A percentile compares a stretch with the other conserved stretches of the same genome.
Conservation (phyloP, 2,329 filamentous ascomycete species). For the Sclerotinia spermophila region DNA sequence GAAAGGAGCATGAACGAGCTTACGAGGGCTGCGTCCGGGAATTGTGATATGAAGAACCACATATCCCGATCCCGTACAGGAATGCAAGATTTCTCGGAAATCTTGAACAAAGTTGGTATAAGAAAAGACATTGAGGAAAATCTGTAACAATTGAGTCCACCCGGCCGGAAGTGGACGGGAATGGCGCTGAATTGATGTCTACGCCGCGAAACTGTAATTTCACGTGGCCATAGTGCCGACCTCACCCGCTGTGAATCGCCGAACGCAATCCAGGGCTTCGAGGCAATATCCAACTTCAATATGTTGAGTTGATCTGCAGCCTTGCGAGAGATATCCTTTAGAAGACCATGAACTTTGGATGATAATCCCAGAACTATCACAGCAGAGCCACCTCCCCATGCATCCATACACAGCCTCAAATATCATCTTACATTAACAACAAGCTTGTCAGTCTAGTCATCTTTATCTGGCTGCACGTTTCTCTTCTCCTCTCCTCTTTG, state of each 20-base stretch:
- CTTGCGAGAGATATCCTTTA: neutral
- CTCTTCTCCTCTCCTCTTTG: conserved; percentile 77
- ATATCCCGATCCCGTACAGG: neutral
- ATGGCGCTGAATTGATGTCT: neutral
- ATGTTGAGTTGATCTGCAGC: conserved; percentile 5
- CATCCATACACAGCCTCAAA: conserved; percentile 26
- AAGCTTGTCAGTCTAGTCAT: conserved; percentile 19
- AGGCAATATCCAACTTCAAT: conserved; percentile 4
- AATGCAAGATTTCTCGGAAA: neutral
- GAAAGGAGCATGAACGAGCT: neutral
- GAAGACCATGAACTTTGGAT: conserved; percentile 2
- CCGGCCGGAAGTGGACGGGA: neutral
- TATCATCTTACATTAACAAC: conserved; percentile 31
- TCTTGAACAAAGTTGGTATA: neutral
- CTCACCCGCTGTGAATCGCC: neutral
- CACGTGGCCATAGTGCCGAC: neutral
- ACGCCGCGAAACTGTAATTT: conserved; percentile 13
- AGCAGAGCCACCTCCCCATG: conserved; percentile 14
- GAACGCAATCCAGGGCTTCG: neutral
- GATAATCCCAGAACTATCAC: conserved; percentile 11
- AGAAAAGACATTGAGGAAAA: neutral
- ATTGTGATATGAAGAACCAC: neutral
- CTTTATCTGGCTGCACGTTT: conserved; percentile 45
- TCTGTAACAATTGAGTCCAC: neutral
- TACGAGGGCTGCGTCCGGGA: neutral